Percentiles rank a stretch among this genome's conserved stretches.
phyloP scores from a whole-genome alignment of 352 stramenopile genomes.

The Elongisporangium senticosum region DNA sequence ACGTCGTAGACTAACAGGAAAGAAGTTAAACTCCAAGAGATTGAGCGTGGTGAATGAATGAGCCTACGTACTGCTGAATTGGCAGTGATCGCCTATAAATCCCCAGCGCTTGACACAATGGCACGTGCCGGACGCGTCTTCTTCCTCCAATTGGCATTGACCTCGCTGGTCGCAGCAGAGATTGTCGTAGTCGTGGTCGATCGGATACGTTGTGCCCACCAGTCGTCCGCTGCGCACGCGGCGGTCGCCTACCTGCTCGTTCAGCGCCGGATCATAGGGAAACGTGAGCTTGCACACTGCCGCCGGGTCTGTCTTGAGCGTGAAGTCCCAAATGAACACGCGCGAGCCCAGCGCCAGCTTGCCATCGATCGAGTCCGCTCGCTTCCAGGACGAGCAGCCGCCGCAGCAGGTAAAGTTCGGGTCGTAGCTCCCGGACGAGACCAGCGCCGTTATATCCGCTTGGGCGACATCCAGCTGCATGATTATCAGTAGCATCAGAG shows the following conservation, averaged over 20 bases:
- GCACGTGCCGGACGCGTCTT: slow-evolving; percentile 60
- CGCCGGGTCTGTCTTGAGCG: slow-evolving; percentile 48
- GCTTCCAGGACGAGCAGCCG: slow-evolving; percentile 54
- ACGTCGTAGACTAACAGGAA: slow-evolving; percentile 47
- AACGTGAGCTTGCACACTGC: slow-evolving; percentile 44
- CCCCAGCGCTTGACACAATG: slow-evolving; percentile 62
- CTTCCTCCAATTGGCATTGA: slow-evolving; percentile 29
- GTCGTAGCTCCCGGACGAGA: slow-evolving; percentile 21
- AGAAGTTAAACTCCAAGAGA: background rate
- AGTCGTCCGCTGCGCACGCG: slow-evolving; percentile 52
- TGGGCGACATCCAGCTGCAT: background rate
- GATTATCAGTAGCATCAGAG: background rate
- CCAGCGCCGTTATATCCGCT: background rate
- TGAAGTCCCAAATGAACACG: slow-evolving; percentile 66
- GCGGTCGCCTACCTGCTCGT: slow-evolving; percentile 51
- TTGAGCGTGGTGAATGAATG: background rate
- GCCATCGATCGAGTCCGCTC: slow-evolving; percentile 36
- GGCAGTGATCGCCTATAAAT: slow-evolving; percentile 60
- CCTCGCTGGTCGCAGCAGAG: slow-evolving; percentile 66
- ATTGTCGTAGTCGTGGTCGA: slow-evolving; percentile 66
- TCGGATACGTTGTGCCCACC: slow-evolving; percentile 59
- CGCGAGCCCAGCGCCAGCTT: slow-evolving; percentile 43
- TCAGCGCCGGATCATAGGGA: slow-evolving; percentile 49
- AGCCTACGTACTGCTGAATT: slow-evolving; percentile 41
- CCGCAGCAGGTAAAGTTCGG: slow-evolving; percentile 64